A percentile compares a stretch with the other conserved stretches of the same genome.
Evolutionary conservation across 179 eudicot species (phyloP).

Genomic region (Sideroxylon spinosum): DNA sequence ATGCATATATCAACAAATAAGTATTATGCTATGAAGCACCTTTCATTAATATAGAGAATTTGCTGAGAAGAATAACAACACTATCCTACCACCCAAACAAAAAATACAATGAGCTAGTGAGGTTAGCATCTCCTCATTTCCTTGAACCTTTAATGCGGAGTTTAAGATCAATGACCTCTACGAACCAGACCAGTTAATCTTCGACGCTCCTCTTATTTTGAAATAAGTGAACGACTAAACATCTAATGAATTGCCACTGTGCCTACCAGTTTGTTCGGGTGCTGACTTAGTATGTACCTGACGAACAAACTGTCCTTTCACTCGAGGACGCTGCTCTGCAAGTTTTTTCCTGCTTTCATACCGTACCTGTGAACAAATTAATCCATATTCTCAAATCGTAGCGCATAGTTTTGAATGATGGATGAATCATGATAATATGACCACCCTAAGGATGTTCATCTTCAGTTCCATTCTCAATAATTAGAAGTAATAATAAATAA

Average conservation of each 20-base stretch:
- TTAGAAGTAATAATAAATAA: too few species aligned
- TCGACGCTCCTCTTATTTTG: neutral
- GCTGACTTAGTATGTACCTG: constrained; percentile 50
- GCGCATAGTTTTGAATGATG: too few species aligned
- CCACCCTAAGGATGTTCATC: too few species aligned
- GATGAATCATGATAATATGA: too few species aligned
- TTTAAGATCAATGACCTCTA: neutral
- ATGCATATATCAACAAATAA: too few species aligned
- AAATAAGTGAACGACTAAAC: constrained; percentile 13
- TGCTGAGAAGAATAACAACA: neutral
- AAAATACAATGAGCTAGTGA: neutral
- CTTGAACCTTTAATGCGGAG: neutral
- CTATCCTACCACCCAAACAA: neutral
- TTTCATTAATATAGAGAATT: neutral
- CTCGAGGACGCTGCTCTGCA: constrained; percentile 83
- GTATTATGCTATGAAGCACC: neutral
- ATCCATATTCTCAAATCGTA: neutral
- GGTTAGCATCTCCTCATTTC: neutral
- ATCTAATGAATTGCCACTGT: constrained; percentile 29
- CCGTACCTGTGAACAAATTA: constrained; percentile 55
- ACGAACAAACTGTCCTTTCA: constrained; percentile 93
- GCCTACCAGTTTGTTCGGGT: constrained; percentile 24
- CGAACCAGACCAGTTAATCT: neutral
- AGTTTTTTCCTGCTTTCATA: constrained; percentile 87
- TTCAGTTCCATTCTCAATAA: too few species aligned